Evolutionary conservation across 2,329 filamentous ascomycete species (phyloP), one percentile per base, ranked within the genome.

Genomic region (Colletotrichum neosansevieriae): DNA sequence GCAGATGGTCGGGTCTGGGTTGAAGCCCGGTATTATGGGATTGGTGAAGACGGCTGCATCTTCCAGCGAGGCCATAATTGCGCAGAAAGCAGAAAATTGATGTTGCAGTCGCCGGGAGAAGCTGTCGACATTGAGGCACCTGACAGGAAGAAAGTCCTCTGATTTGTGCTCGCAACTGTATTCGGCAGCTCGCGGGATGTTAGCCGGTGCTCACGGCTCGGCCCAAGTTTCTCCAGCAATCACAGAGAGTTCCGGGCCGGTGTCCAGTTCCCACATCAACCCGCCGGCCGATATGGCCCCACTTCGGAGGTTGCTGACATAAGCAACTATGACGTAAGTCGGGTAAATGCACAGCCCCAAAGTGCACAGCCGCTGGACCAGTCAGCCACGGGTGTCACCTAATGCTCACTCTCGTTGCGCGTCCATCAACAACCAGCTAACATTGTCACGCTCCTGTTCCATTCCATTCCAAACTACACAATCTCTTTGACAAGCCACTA

Each of bases 11-110:
- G 88, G 88, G 70, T 91, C 88, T 6, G 88, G 86, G 63, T 90
- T 89, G 78, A 89, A 90, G 24, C 88, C 88, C 2, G 82, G 80
- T 44, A 90, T 79, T 19, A 89, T 82, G 2, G 87, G 88, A 72
- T 89, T 83, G n/a, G 69, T 69, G 63, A 81, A 81, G n/a, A 63
- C 76, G 45, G 49, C 53, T 11, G 49, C 50, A 21, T 60, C 36
- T 34, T 29, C 21, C 2, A 15, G 21, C 21, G 49, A 56, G 6
- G 34, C 38, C 47, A 50, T 65, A 11, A 7, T 44, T 36, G 24
- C 32, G 49, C 49, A 51, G 19, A n/a, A 17, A 45, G 42, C n/a
- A 44, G 42, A 15, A 11, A 17, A 7, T 29, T 9, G 6, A 6
- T 29, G 7, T 29, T 29, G 1, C 29, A 29, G 45, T 34, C 21